These are phyloP conservation scores for Acrodontium crateriforme DNA, from an alignment of 2,329 filamentous ascomycete species.

Conservation along the genomic window DNA sequence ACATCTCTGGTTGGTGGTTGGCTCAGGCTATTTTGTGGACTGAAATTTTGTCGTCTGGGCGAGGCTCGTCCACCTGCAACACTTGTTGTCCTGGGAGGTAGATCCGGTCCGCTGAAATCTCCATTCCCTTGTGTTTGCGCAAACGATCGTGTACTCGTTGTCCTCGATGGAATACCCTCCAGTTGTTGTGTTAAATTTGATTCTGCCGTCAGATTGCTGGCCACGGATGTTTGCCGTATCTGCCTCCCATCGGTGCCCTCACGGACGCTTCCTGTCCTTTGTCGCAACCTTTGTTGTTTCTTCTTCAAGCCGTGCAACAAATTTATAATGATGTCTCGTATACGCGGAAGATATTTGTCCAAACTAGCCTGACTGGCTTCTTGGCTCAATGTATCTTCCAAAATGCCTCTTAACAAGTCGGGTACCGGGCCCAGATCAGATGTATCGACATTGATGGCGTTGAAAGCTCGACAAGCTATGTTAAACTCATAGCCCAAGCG, in stretches of 20 bases:
- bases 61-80: slow-evolving; percentile 29
- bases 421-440: slow-evolving; percentile 89
- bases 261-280: slow-evolving; percentile 31
- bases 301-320: slow-evolving; percentile 89
- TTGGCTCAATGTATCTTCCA: slow-evolving; percentile 92
- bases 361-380: slow-evolving; percentile 88
- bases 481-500: slow-evolving; percentile 98
- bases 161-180: slow-evolving; percentile 26
- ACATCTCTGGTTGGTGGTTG: slow-evolving; percentile 16
- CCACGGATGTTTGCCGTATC: slow-evolving; percentile 28
- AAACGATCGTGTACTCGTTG: slow-evolving; percentile 28
- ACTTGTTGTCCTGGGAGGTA: slow-evolving; percentile 35
- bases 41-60: slow-evolving; percentile 28
- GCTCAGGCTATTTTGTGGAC: slow-evolving; percentile 21
- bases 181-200: slow-evolving; percentile 32
- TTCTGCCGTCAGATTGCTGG: slow-evolving; percentile 32
- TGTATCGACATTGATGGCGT: slow-evolving; percentile 92
- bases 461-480: slow-evolving; percentile 92
- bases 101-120: slow-evolving; percentile 28
- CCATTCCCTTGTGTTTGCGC: slow-evolving; percentile 27
- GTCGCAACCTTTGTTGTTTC: slow-evolving; percentile 78
- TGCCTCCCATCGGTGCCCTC: slow-evolving; percentile 5
- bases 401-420: slow-evolving; percentile 73
- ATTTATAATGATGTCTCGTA: slow-evolving; percentile 97
- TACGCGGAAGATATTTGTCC: slow-evolving; percentile 83